Evolutionary conservation across 305 asterid species (phyloP), one percentile per base, ranked within the genome.

Genomic region (Stenogyne calaminthoides): DNA sequence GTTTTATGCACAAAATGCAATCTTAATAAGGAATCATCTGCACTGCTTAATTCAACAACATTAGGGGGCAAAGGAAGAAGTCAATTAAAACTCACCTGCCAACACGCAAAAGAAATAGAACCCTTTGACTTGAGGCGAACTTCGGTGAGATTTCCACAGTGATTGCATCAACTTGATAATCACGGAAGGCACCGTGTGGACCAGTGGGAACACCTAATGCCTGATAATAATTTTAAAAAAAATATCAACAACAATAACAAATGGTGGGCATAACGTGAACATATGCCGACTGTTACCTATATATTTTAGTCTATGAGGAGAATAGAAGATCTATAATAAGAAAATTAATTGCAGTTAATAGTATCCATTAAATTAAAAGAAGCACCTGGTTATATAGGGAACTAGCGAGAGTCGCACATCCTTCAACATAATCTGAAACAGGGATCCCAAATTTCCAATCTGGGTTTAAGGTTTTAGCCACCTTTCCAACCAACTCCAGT

Each of bases 191-290:
- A 49, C 99, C 97, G 61, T 95, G 99, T 14, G 98, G 84, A 70
- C 99, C 99, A 3, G 99, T 92, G 69, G 98, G 99, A 78, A 92
- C 85, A 71, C 99, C 99, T 71, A 92, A 82, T 20, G 96, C 99
- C 99, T 92, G 84, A 77, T 25, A 29, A 64, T 9, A 73, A 51
- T 59, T 54, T 63, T 32, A n/a, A 40, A 11, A 7, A 67, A 49
- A 14, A 54, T 4, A 9, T 29, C 22, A 25, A 25, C 29, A 25
- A 25, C 29, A 25, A 25, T 63, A 65, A 47, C 14, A 29, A 69
- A 72, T 32, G 52, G 18, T 27, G n/a, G 39, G 44, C 36, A n/a
- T 64, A 15, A n/a, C 37, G 52, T 37, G 29, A 71, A 49, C 16
- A 16, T 12, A n/a, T 37, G 22, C 44, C 22, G n/a, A 14, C 69